phyloP scores from a whole-genome alignment of 306 rosid species.

The Albizia julibrissin region DNA sequence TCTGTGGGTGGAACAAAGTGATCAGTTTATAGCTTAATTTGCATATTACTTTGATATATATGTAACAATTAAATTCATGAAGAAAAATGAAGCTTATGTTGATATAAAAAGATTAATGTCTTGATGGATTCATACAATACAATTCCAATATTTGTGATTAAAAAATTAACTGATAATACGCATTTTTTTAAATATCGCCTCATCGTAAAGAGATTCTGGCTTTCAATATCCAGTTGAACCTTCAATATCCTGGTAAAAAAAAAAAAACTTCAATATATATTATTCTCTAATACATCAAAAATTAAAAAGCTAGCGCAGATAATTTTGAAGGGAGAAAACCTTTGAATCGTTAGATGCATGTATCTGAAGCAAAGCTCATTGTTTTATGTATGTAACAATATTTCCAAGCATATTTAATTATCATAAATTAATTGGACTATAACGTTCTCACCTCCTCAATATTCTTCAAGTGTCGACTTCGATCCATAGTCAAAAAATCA shows the following conservation, averaged over 20 bases:
- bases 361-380: background rate
- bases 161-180: background rate
- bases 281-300: background rate
- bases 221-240: background rate
- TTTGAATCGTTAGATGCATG: background rate
- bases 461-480: background rate
- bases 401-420: background rate
- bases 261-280: background rate
- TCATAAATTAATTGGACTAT: background rate
- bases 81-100: background rate
- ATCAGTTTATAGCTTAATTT: background rate
- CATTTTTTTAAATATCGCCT: background rate
- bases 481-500: background rate
- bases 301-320: background rate
- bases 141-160: background rate
- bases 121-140: background rate
- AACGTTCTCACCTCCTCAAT: background rate
- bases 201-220: background rate
- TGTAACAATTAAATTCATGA: background rate
- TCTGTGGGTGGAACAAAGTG: background rate
- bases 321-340: background rate
- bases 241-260: background rate
- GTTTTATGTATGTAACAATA: background rate
- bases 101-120: background rate
- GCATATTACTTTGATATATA: background rate